These are phyloP conservation scores for Schwanniomyces sp. DNA, from an alignment of 805 yeast genomes.

Conservation along the genomic window DNA sequence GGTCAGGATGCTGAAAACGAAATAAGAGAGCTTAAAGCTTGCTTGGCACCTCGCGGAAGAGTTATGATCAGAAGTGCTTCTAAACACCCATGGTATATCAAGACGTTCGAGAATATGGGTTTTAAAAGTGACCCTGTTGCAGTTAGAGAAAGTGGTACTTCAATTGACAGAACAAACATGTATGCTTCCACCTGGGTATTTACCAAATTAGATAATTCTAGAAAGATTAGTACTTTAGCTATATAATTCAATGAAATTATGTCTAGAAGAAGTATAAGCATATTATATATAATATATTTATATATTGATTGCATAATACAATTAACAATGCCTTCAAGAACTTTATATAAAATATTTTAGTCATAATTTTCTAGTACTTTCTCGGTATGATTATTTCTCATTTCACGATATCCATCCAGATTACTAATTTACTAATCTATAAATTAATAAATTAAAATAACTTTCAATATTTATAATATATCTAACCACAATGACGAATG, in stretches of 20 bases:
- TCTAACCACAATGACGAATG: conserved; percentile 38
- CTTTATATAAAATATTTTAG: too few species aligned
- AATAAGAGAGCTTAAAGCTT: conserved; percentile 60
- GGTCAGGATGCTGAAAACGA: conserved; percentile 66
- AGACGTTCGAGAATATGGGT: conserved; percentile 64
- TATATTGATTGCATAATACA: too few species aligned
- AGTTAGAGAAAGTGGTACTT: conserved; percentile 57
- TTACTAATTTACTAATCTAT: background rate
- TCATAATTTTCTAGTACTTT: background rate
- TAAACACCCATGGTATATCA: conserved; percentile 73
- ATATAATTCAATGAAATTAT: conserved; percentile 15
- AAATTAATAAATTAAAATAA: background rate
- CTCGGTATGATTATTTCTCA: background rate
- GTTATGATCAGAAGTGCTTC: conserved; percentile 79
- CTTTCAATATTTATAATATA: background rate
- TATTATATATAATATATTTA: background rate
- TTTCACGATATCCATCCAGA: background rate
- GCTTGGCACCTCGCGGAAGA: conserved; percentile 67
- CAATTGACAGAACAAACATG: conserved; percentile 83
- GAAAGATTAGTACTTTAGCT: conserved; percentile 51
- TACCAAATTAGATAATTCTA: conserved; percentile 43
- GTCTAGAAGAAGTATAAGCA: background rate
- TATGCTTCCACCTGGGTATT: conserved; percentile 89
- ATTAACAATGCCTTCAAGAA: too few species aligned
- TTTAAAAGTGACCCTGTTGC: conserved; percentile 71